Percentiles rank a stretch among this genome's conserved stretches.
Conservation (phyloP, 768 basidiomycete genomes). For the Tylopilus vinaceipallidus region DNA sequence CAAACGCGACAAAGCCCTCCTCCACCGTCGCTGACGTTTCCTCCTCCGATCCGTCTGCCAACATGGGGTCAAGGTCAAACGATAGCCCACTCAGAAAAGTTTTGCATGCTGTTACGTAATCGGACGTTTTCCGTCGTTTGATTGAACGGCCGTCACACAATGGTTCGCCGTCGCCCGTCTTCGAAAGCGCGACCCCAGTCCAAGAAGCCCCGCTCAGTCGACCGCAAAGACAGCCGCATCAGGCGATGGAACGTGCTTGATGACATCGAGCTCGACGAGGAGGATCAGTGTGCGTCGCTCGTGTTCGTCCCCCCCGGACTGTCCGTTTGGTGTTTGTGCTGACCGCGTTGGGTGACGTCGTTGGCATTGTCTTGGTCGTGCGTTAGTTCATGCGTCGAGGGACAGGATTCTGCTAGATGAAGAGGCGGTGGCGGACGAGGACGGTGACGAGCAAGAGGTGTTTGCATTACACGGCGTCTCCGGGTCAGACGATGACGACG, state of each 20-base stretch:
- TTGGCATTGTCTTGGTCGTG: not conserved
- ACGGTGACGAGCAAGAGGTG: slow-evolving; percentile 73
- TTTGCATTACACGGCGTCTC: slow-evolving; percentile 64
- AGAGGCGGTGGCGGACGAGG: slow-evolving; percentile 46
- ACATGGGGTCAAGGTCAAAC: slow-evolving; percentile 2
- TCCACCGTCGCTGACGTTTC: slow-evolving; percentile 1
- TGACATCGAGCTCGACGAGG: slow-evolving; percentile 75
- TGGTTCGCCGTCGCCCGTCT: slow-evolving; percentile 46
- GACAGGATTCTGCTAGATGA: slow-evolving; percentile 79
- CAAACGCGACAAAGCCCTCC: slow-evolving; percentile 1
- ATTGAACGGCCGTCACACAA: slow-evolving; percentile 17
- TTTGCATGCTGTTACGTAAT: slow-evolving; percentile 18
- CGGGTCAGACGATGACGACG: slow-evolving; percentile 35
- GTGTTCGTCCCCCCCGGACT: not conserved
- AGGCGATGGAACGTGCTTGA: slow-evolving; percentile 64
- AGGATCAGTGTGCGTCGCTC: slow-evolving; percentile 66
- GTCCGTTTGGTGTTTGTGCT: not conserved
- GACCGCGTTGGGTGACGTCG: not conserved
- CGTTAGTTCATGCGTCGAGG: slow-evolving; percentile 64
- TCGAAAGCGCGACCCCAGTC: slow-evolving; percentile 33
- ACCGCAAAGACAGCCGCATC: slow-evolving; percentile 51
- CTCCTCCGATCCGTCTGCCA: slow-evolving; percentile 3
- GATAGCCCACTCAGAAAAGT: not conserved
- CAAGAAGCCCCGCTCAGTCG: slow-evolving; percentile 47
- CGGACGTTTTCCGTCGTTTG: not conserved